Percentiles rank a stretch among this genome's conserved stretches.
Evolutionary conservation across 148 eudicot genomes (phyloP).

Genomic region (Gaultheria prostrata): DNA sequence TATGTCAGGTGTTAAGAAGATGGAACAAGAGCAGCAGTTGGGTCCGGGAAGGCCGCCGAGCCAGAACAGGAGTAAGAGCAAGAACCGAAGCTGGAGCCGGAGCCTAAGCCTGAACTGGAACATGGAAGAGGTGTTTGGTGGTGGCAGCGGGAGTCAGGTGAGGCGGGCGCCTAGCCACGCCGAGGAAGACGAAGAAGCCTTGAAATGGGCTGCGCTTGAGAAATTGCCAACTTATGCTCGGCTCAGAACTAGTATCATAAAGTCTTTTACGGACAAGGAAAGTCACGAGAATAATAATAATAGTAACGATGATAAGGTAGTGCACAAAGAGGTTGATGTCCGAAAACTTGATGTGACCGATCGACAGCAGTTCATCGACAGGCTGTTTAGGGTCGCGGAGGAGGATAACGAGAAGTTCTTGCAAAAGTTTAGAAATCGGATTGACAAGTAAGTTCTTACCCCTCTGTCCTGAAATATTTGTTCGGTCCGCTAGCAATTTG

Average conservation of each 20-base stretch:
- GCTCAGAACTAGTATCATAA: constrained; percentile 67
- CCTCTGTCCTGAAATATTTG: too few relatives aligned
- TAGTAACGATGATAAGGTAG: not conserved
- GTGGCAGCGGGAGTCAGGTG: constrained; percentile 22
- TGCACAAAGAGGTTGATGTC: constrained; percentile 73
- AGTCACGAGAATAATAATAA: not conserved
- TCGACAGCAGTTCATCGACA: constrained; percentile 59
- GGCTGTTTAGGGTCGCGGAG: constrained; percentile 9
- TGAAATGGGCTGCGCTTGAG: constrained; percentile 91
- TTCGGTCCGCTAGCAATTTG: too few relatives aligned
- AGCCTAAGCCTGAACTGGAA: constrained; percentile 48
- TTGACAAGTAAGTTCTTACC: constrained; percentile 60
- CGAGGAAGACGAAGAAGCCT: constrained; percentile 88
- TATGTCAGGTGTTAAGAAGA: not conserved
- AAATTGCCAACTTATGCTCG: constrained; percentile 82
- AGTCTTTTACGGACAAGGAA: constrained; percentile 39
- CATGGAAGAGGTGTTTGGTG: constrained; percentile 55
- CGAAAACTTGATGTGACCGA: constrained; percentile 59
- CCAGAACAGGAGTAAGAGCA: constrained; percentile 12
- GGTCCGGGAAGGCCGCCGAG: constrained; percentile 8
- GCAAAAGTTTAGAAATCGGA: constrained; percentile 63
- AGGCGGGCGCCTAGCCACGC: constrained; percentile 34
- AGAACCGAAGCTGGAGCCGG: constrained; percentile 22
- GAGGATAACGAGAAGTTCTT: constrained; percentile 91
- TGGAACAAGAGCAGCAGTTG: constrained; percentile 18